phyloP scores from a whole-genome alignment of 495 filamentous ascomycete species.

The Talaromyces adpressus region DNA sequence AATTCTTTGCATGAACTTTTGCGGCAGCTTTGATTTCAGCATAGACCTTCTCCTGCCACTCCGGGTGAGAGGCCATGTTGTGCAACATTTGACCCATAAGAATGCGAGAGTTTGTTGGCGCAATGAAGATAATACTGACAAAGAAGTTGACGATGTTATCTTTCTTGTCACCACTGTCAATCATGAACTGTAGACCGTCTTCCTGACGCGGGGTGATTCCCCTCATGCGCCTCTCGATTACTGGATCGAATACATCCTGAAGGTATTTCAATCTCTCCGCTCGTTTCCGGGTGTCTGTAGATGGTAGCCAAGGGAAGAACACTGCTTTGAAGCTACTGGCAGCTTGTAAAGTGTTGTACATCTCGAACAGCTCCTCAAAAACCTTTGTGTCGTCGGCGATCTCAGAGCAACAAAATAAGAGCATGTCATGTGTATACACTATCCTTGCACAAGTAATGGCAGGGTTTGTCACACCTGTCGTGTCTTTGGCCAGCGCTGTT shows the following conservation, averaged over 20 bases:
- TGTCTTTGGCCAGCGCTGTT: slow-evolving; percentile 13
- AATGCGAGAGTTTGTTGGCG: slow-evolving; percentile 39
- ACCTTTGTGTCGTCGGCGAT: slow-evolving; percentile 29
- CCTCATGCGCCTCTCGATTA: slow-evolving; percentile 30
- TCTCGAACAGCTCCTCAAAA: slow-evolving; percentile 21
- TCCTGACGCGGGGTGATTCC: slow-evolving; percentile 24
- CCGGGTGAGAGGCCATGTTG: slow-evolving; percentile 26
- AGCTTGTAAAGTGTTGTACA: slow-evolving; percentile 27
- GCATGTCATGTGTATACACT: not conserved
- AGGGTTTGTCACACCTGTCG: slow-evolving; percentile 28
- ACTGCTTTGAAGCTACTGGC: slow-evolving; percentile 14
- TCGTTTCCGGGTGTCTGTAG: slow-evolving; percentile 20
- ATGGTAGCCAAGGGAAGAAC: slow-evolving; percentile 38
- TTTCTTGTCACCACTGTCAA: slow-evolving; percentile 30
- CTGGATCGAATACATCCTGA: slow-evolving; percentile 29
- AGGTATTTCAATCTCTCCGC: slow-evolving; percentile 14
- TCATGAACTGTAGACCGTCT: slow-evolving; percentile 37
- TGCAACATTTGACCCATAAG: slow-evolving; percentile 32
- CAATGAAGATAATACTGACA: slow-evolving; percentile 22
- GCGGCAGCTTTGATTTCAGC: slow-evolving; percentile 33
- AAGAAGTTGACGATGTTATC: slow-evolving; percentile 20
- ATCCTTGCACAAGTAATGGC: not conserved
- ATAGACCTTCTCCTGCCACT: slow-evolving; percentile 31
- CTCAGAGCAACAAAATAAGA: slow-evolving; percentile 17
- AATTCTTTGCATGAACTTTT: slow-evolving; percentile 21